Base-by-base conservation (phyloP, 495 filamentous ascomycete species). In the Melanomma pulvis-pyrius region DNA sequence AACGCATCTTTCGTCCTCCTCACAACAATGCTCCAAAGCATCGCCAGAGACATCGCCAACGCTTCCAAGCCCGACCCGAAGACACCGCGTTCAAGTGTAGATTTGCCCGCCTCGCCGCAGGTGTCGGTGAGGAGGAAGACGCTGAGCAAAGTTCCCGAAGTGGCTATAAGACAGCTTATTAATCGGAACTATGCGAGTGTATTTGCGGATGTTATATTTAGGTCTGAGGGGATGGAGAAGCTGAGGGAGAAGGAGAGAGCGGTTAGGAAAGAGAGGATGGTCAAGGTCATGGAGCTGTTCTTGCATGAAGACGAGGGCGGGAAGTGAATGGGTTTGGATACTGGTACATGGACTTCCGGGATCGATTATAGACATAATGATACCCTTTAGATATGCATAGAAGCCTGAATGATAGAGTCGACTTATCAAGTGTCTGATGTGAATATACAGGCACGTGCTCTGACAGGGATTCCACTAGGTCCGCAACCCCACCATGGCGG, bases 1-100 rank as follows among this genome's bases (percentile, higher is more conserved):
- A 92, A 89, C 71, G 89, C 93, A 63, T 90, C 89, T 0, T 94
- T 96, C 73, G 88, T 93, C 9, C 92, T 96, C 63, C 75, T 97
- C 34, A 92, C 87, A 2, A 87, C 90, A 47, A 92, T 93, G 83
- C 82, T 97, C 65, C 71, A 69, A 24, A 68, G 70, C 13, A 66
- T 79, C 19, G 48, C 68, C 19, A 60, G 56, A 30, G 72, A 78
- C 32, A 69, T 74, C 25, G 59, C 65, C 24, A 54, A 59, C 13
- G 65, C 61, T n/a, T 61, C 63, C 19, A 70, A 63, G 25, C 55
- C 66, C 15, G 59, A 71, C 21, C 39, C 57, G 9, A 47, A 47
- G 19, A 63, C 71, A 7, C 67, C 70, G 5, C 39, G 70, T 29
- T 67, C 71, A 6, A 71, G 64, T 34, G 21, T 73, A 25, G 71